phyloP scores from a whole-genome alignment of 1,284 basidiomycete genomes.

The Moesziomyces sp. region DNA sequence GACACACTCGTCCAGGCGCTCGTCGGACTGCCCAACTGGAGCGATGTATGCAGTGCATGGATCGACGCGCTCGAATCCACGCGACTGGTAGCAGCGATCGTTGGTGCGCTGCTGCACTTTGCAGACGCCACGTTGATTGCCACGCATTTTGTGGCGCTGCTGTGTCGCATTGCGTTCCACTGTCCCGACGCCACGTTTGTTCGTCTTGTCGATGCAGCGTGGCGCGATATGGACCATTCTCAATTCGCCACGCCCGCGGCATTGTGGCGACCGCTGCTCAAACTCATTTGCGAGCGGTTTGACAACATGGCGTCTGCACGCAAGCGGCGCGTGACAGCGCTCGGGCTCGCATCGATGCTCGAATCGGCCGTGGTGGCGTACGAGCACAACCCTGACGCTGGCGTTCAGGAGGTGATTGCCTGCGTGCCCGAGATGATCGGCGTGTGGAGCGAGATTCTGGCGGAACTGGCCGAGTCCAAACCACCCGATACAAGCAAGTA shows the following conservation, averaged over 20 bases:
- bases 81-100: conserved; percentile 48
- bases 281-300: conserved; percentile 43
- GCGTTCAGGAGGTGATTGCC: conserved; percentile 17
- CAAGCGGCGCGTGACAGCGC: conserved; percentile 52
- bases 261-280: conserved; percentile 42
- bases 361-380: conserved; percentile 22
- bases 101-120: conserved; percentile 50
- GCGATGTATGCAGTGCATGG: conserved; percentile 33
- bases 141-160: conserved; percentile 52
- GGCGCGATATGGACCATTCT: conserved; percentile 26
- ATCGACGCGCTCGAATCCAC: conserved; percentile 45
- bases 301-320: conserved; percentile 60
- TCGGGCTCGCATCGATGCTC: conserved; percentile 55
- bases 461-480: conserved; percentile 51
- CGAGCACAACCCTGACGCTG: conserved; percentile 10
- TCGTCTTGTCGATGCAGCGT: conserved; percentile 42
- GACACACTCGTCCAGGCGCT: conserved; percentile 57
- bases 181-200: conserved; percentile 44
- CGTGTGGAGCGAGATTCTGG: conserved; percentile 61
- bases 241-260: conserved; percentile 15
- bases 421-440: conserved; percentile 53
- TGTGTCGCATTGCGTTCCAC: conserved; percentile 56
- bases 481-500: conserved; percentile 31
- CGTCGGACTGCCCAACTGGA: conserved; percentile 37
- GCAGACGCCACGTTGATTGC: conserved; percentile 56